Percentiles rank a stretch among this genome's conserved stretches.
phyloP scores from a whole-genome alignment of 805 yeast species.

The Scheffersomyces amazonensis region DNA sequence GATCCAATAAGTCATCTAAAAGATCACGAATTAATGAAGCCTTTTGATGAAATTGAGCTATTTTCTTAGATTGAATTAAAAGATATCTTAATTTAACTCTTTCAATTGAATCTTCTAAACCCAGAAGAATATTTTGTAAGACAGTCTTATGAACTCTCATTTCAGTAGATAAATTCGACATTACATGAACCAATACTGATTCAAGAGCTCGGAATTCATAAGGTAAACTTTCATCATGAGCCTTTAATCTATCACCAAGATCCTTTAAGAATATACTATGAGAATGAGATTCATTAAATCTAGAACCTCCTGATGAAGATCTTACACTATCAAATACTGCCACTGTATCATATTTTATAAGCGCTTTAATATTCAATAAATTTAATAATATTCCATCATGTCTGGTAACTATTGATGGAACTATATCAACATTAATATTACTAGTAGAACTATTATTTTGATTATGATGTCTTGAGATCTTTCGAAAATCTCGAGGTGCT shows the following conservation, averaged over 20 bases:
- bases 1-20: constrained; percentile 79
- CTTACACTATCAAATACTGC: constrained; percentile 40
- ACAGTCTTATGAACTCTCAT: constrained; percentile 81
- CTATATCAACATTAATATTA: constrained; percentile 43
- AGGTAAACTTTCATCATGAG: constrained; percentile 47
- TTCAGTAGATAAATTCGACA: constrained; percentile 77
- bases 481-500: constrained; percentile 58
- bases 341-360: constrained; percentile 51
- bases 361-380: constrained; percentile 48
- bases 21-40: constrained; percentile 78
- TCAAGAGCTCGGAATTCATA: constrained; percentile 92
- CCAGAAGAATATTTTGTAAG: constrained; percentile 67
- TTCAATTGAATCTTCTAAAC: constrained; percentile 80
- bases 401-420: constrained; percentile 53
- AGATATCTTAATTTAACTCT: constrained; percentile 73
- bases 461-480: constrained; percentile 37
- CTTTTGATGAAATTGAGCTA: constrained; percentile 81
- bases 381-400: constrained; percentile 46
- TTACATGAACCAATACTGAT: constrained; percentile 76
- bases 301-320: constrained; percentile 21
- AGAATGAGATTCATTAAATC: constrained; percentile 45
- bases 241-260: constrained; percentile 35
- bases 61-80: constrained; percentile 79
- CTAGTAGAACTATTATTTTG: constrained; percentile 10
- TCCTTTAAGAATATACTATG: constrained; percentile 42